These are phyloP conservation scores for Linderniella brevidens DNA, from an alignment of 257 asterid species.

Conservation along the genomic window DNA sequence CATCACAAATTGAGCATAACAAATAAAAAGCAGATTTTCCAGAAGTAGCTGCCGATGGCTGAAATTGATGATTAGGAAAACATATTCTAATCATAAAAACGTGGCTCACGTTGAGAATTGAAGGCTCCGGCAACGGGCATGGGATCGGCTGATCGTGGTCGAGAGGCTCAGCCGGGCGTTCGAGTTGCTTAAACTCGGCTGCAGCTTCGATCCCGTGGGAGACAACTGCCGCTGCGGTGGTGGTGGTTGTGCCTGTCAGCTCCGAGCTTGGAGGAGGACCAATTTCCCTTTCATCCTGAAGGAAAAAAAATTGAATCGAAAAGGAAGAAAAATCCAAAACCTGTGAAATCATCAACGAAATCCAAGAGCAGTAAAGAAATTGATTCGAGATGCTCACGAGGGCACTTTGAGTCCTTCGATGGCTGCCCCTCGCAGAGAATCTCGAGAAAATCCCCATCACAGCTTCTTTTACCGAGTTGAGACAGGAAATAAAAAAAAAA, in stretches of 20 bases:
- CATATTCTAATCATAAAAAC: neutral
- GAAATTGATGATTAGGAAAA: constrained; percentile 1
- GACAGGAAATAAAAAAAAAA: neutral
- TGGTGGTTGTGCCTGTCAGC: constrained; percentile 15
- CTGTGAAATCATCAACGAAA: neutral
- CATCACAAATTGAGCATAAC: no score
- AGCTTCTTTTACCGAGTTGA: constrained; percentile 6
- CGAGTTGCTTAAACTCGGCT: constrained; percentile 61
- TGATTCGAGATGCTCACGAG: constrained; percentile 27
- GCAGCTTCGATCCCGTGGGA: constrained; percentile 54
- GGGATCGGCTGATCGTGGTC: constrained; percentile 59
- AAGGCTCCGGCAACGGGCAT: constrained; percentile 87
- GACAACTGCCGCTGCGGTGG: constrained; percentile 19
- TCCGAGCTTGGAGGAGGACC: constrained; percentile 36
- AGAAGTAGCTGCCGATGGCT: neutral
- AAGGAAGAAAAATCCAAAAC: neutral
- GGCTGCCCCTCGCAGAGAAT: constrained; percentile 45
- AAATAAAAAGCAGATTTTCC: neutral
- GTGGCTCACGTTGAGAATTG: constrained; percentile 57
- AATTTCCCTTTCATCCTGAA: constrained; percentile 47
- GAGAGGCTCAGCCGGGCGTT: constrained; percentile 69
- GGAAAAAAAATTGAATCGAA: constrained; percentile 9
- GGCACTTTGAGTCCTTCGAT: constrained; percentile 85
- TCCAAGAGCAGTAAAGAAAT: constrained; percentile 7
- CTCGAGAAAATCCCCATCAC: constrained; percentile 94